Conservation (phyloP, 176 grass and related monocot genomes). For the Eremochloa ophiuroides region DNA sequence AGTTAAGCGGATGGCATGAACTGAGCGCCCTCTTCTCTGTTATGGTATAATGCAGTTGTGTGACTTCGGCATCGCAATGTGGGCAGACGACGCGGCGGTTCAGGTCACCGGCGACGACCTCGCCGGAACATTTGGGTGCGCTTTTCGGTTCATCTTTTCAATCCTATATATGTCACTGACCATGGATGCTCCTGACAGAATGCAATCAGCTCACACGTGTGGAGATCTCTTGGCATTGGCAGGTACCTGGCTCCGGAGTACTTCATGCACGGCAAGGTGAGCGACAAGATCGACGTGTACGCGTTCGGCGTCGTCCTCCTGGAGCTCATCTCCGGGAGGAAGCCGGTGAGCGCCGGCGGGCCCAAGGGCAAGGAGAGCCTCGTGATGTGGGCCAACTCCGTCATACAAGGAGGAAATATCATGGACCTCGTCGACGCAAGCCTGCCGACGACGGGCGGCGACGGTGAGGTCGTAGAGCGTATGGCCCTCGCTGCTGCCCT, state of each 20-base stretch:
- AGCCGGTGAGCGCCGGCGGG: conserved; percentile 58
- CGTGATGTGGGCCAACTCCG: conserved; percentile 72
- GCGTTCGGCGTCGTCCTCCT: conserved; percentile 90
- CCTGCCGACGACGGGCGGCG: neutral
- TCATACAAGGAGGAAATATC: conserved; percentile 51
- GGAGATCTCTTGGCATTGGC: neutral
- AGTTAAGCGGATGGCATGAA: too few species aligned
- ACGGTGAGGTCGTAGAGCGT: conserved; percentile 41
- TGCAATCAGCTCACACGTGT: neutral
- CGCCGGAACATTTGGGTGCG: conserved; percentile 79
- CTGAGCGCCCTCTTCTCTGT: neutral
- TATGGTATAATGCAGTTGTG: conserved; percentile 38
- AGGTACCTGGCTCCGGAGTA: conserved; percentile 93
- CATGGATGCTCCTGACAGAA: neutral
- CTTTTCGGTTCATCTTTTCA: neutral
- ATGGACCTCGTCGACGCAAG: conserved; percentile 54
- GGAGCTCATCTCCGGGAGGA: conserved; percentile 89
- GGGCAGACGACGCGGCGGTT: conserved; percentile 46
- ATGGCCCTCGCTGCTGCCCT: conserved; percentile 74
- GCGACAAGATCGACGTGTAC: conserved; percentile 90
- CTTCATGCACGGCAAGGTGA: conserved; percentile 94
- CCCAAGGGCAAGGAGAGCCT: conserved; percentile 73
- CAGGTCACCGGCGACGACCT: conserved; percentile 55
- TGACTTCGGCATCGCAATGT: conserved; percentile 83
- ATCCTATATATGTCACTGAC: neutral